Conservation (phyloP, 768 basidiomycete genomes). For the Ramaria rubella region DNA sequence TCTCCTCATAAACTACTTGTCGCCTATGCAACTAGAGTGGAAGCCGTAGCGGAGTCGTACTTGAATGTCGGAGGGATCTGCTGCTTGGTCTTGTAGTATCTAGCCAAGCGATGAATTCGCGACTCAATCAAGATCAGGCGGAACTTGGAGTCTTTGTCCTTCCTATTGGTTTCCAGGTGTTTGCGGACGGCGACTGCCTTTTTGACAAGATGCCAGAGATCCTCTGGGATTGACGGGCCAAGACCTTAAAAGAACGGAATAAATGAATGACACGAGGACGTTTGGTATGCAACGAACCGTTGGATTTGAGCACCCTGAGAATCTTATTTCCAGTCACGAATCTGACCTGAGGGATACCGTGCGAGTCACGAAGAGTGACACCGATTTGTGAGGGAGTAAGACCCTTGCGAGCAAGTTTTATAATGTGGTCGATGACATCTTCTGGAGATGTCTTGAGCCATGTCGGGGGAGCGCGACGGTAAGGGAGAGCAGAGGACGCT, state of each 20-base stretch:
- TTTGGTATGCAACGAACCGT: slow-evolving; percentile 44
- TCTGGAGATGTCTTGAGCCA: slow-evolving; percentile 97
- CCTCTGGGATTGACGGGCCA: slow-evolving; percentile 96
- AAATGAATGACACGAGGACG: slow-evolving; percentile 11
- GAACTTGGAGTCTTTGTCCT: slow-evolving; percentile 97
- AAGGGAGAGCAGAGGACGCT: slow-evolving; percentile 95
- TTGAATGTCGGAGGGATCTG: slow-evolving; percentile 98
- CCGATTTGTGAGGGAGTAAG: slow-evolving; percentile 97
- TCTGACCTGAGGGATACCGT: slow-evolving; percentile 97
- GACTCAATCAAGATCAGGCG: slow-evolving; percentile 99
- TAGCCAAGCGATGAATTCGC: slow-evolving; percentile 93
- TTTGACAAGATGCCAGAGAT: slow-evolving; percentile 99
- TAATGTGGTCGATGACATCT: slow-evolving; percentile 93
- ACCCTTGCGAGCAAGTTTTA: slow-evolving; percentile 96
- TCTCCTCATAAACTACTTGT: background rate
- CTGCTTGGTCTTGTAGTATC: slow-evolving; percentile 99
- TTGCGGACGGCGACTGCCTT: slow-evolving; percentile 99
- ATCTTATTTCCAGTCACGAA: slow-evolving; percentile 99
- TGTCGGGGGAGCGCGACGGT: slow-evolving; percentile 87
- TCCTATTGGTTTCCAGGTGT: slow-evolving; percentile 96
- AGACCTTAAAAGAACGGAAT: slow-evolving; percentile 71
- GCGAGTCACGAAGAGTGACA: slow-evolving; percentile 95
- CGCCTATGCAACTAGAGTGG: slow-evolving; percentile 75
- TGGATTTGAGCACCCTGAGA: slow-evolving; percentile 91
- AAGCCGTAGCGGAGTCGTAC: slow-evolving; percentile 94